Conservation (phyloP, 2,329 filamentous ascomycete genomes). For the Hymenoscyphus fraxineus region DNA sequence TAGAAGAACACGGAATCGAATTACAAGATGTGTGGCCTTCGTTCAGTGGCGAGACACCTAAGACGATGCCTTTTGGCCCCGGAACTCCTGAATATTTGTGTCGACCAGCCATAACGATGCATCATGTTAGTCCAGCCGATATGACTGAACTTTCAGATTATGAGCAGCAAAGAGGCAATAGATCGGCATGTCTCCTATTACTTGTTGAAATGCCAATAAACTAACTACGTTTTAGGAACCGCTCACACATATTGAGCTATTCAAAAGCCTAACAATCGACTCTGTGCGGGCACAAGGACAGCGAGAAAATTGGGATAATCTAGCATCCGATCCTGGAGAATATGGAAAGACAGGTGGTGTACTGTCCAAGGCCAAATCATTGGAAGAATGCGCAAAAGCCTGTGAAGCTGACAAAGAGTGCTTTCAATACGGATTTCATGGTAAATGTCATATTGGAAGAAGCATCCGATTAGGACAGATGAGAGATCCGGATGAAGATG, state of each 20-base stretch:
- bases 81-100: conserved; percentile 43
- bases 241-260: conserved; percentile 44
- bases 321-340: conserved; percentile 42
- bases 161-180: conserved; percentile 38
- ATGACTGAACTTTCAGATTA: conserved; percentile 49
- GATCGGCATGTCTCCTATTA: conserved; percentile 6
- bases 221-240: conserved; percentile 12
- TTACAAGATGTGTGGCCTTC: conserved; percentile 49
- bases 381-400: conserved; percentile 45
- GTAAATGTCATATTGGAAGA: conserved; percentile 10
- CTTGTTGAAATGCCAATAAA: not conserved
- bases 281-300: conserved; percentile 36
- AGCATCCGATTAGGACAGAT: conserved; percentile 10
- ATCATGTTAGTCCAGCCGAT: conserved; percentile 51
- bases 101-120: conserved; percentile 52
- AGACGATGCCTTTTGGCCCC: conserved; percentile 43
- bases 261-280: conserved; percentile 44
- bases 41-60: conserved; percentile 53
- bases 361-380: conserved; percentile 37
- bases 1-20: conserved; percentile 43
- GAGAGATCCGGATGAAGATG: conserved; percentile 8
- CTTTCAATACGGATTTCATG: conserved; percentile 35
- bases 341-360: conserved; percentile 38
- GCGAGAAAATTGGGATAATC: conserved; percentile 51
- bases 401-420: conserved; percentile 39